Evolutionary conservation across 306 rosid genomes (phyloP), one percentile per base, ranked within the genome.

Genomic region (Rosa lucieae): DNA sequence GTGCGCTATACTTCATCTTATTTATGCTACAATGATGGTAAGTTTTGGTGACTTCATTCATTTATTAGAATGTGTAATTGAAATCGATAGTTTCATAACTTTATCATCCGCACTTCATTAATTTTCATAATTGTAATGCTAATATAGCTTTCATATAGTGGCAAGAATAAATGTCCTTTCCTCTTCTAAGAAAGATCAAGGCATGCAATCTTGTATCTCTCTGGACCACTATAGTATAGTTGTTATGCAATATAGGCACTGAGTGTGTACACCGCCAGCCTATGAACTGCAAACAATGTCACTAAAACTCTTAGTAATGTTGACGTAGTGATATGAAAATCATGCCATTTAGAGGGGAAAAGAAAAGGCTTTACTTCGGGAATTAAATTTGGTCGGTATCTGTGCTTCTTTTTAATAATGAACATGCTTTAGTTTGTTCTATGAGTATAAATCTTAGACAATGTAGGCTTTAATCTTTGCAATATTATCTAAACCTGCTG

Each of bases 241-340:
- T 11, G 44, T n/a, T 76, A 29, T 10, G 56, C 70, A 42, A 59
- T 58, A 59, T 74, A 61, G 78, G 71, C 59, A 26, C 20, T 62
- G 79, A 76, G 47, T 29, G 32, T 59, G 46, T 62, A 39, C 72
- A 76, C 14, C 71, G 12, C 72, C 79, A 76, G 61, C 59, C 43
- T 66, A 62, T 63, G 72, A 32, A 29, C 37, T 46, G 72, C 14
- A 46, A 10, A 63, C 18, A 23, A 8, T 21, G 9, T 56, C 7
- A 40, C 39, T 58, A 12, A 43, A n/a, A 3, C 3, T 23, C 13
- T 48, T 21, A 40, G 63, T 42, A 46, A 63, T 46, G 61, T 10
- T 47, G 63, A 35, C 72, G 72, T 76, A 63, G 72, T 62, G 79
- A 76, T 29, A 46, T 63, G 61, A 32, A 47, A 75, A 47, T 29